Percentiles rank a stretch among this genome's conserved stretches.
Evolutionary conservation across 2,329 filamentous ascomycete genomes (phyloP).

Genomic region (Aspergillus viridinutans): DNA sequence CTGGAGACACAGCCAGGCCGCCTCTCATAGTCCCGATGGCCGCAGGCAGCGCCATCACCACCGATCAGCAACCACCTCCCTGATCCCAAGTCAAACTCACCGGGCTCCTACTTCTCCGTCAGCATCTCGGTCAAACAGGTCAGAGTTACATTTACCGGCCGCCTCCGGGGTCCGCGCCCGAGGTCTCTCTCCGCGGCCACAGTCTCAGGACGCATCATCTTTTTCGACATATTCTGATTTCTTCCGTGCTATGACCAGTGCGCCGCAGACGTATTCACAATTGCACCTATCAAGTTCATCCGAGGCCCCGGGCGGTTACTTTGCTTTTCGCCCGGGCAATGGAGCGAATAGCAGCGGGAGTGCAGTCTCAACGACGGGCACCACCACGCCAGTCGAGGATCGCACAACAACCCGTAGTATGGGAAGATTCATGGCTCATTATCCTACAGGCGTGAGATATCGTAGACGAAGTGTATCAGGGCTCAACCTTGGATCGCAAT

Average conservation of each 20-base stretch:
- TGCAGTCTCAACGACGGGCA: constrained; percentile 16
- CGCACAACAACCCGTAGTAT: constrained; percentile 9
- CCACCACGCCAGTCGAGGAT: constrained; percentile 16
- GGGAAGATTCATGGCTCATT: constrained; percentile 22
- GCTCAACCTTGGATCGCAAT: constrained; percentile 11
- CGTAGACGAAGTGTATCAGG: constrained; percentile 23
- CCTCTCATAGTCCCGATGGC: background rate
- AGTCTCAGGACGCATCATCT: background rate
- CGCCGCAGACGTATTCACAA: constrained; percentile 6
- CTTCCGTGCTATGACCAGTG: constrained; percentile 6
- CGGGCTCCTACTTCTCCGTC: constrained; percentile 11
- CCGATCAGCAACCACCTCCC: constrained; percentile 32
- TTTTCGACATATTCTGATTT: constrained; percentile 1
- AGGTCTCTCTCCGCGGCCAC: constrained; percentile 15
- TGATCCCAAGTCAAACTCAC: constrained; percentile 15
- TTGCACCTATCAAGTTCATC: constrained; percentile 8
- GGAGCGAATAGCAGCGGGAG: constrained; percentile 12
- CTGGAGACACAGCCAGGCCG: constrained; percentile 4
- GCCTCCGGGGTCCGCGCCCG: constrained; percentile 10
- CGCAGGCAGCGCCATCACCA: constrained; percentile 24
- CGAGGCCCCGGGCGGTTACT: constrained; percentile 18
- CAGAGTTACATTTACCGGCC: constrained; percentile 5
- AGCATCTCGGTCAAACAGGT: constrained; percentile 15
- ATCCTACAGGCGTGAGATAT: constrained; percentile 20
- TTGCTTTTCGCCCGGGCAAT: constrained; percentile 14